Evolutionary conservation across 495 filamentous ascomycete genomes (phyloP).

Genomic region (Aspergillus bertholletiae): DNA sequence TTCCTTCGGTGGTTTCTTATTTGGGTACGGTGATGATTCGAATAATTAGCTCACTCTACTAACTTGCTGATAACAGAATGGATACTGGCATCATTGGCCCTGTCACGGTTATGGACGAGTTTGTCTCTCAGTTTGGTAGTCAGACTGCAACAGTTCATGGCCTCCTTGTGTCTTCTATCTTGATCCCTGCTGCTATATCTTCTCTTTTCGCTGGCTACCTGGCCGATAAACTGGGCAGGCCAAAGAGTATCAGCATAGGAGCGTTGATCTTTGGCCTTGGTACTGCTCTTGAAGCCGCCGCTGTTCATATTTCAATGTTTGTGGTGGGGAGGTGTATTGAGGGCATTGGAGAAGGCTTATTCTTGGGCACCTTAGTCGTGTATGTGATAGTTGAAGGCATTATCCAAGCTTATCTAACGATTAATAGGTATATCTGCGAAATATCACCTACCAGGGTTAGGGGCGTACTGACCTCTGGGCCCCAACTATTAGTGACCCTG

Average conservation of each 20-base stretch:
- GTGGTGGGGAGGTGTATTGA: conserved; percentile 52
- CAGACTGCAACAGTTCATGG: conserved; percentile 55
- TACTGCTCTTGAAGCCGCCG: conserved; percentile 46
- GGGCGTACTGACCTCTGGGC: conserved; percentile 50
- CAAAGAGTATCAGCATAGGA: conserved; percentile 50
- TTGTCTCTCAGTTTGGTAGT: conserved; percentile 42
- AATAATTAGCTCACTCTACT: not conserved
- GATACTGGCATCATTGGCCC: not conserved
- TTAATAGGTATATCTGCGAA: conserved; percentile 52
- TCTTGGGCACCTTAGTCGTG: conserved; percentile 53
- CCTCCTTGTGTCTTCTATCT: conserved; percentile 61
- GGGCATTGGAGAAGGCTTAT: conserved; percentile 59
- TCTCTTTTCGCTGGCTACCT: conserved; percentile 61
- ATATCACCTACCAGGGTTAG: conserved; percentile 52
- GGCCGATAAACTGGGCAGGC: conserved; percentile 56
- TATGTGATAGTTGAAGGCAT: too few relatives aligned
- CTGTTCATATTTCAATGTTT: conserved; percentile 49
- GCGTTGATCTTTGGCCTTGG: conserved; percentile 53
- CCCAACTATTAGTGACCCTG: conserved; percentile 50
- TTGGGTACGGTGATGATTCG: conserved; percentile 7
- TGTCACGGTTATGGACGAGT: conserved; percentile 41
- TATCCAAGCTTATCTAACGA: conserved; percentile 1
- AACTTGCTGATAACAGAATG: not conserved
- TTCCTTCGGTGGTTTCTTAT: conserved; percentile 15
- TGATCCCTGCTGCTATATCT: conserved; percentile 58